Evolutionary conservation across 73 alveolate genomes (phyloP).

Genomic region (Stentor coeruleus): DNA sequence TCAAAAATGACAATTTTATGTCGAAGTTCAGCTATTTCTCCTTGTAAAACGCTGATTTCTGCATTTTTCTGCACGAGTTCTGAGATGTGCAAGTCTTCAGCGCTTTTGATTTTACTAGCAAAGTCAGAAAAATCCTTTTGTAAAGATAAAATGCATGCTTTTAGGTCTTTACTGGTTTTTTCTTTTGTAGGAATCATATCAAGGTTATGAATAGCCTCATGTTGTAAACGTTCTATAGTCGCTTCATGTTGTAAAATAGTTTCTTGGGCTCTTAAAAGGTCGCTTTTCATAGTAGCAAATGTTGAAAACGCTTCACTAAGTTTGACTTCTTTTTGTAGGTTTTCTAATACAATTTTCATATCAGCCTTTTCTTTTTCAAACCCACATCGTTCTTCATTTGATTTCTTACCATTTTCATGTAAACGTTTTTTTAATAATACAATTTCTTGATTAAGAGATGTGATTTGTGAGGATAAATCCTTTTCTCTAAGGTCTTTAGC

Average conservation of each 20-base stretch:
- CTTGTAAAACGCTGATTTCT: neutral
- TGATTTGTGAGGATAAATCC: neutral
- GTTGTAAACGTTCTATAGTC: neutral
- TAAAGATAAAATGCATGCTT: neutral
- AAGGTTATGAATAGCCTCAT: too few relatives aligned
- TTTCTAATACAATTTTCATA: too few relatives aligned
- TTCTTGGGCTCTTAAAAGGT: neutral
- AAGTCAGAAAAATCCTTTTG: neutral
- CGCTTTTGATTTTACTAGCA: neutral
- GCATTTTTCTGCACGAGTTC: neutral
- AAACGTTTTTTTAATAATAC: too few relatives aligned
- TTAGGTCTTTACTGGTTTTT: neutral
- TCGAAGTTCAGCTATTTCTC: neutral
- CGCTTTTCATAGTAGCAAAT: neutral
- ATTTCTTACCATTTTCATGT: too few relatives aligned
- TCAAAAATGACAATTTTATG: neutral
- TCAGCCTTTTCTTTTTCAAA: neutral
- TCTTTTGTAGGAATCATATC: too few relatives aligned
- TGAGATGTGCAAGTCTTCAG: neutral
- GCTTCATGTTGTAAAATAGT: neutral
- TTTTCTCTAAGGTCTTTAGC: neutral
- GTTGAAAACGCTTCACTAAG: neutral
- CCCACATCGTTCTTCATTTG: too few relatives aligned
- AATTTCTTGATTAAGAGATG: neutral
- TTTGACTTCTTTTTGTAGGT: neutral